Evolutionary conservation across 805 yeast species (phyloP).

Genomic region (Pichia heedii): DNA sequence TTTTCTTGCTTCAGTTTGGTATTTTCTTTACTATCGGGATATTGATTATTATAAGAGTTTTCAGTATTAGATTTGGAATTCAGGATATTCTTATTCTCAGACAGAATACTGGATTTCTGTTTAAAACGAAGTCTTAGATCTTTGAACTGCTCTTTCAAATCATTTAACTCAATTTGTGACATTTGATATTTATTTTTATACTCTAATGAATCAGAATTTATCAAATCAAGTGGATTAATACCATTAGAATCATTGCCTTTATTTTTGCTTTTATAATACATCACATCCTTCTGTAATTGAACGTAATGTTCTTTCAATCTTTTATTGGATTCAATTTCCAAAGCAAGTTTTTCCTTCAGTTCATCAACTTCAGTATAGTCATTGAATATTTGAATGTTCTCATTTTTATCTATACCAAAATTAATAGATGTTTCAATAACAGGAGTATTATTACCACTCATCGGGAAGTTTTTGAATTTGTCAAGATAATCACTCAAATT

Average conservation of each 20-base stretch:
- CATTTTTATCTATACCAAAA: background rate
- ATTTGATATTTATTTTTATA: slow-evolving; percentile 39
- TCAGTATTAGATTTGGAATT: slow-evolving; percentile 1
- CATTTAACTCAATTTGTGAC: slow-evolving; percentile 35
- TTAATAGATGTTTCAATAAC: background rate
- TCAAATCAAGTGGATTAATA: slow-evolving; percentile 13
- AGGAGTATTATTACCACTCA: background rate
- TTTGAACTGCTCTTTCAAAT: slow-evolving; percentile 30
- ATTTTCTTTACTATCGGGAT: slow-evolving; percentile 15
- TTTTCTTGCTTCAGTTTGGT: slow-evolving; percentile 26
- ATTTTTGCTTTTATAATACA: slow-evolving; percentile 19
- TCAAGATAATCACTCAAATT: background rate
- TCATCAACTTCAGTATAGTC: slow-evolving; percentile 3
- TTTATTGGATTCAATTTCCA: slow-evolving; percentile 25
- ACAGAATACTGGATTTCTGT: slow-evolving; percentile 8
- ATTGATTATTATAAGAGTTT: slow-evolving; percentile 3
- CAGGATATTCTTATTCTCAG: slow-evolving; percentile 10
- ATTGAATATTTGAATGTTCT: slow-evolving; percentile 5
- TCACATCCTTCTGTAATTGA: slow-evolving; percentile 28
- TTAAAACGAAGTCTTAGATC: slow-evolving; percentile 9
- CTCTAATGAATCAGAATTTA: slow-evolving; percentile 14
- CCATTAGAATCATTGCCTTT: slow-evolving; percentile 26
- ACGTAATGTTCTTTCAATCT: slow-evolving; percentile 26
- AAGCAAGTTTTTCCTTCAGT: slow-evolving; percentile 13
- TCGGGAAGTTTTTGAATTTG: background rate